phyloP scores from a whole-genome alignment of 345 rosid genomes.

The Capsella bursapastoris region DNA sequence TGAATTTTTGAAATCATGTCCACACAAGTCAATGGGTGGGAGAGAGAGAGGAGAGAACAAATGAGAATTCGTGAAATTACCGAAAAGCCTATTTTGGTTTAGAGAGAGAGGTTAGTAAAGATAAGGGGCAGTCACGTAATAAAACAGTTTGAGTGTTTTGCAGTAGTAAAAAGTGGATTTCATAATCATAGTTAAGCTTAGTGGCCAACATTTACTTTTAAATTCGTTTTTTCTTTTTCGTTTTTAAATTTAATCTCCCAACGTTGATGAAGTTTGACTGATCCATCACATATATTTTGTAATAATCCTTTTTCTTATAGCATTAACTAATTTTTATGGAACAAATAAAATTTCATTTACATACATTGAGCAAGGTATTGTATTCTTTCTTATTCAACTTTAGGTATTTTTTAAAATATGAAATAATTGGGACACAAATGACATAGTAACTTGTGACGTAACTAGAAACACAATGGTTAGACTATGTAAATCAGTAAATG shows the following conservation, averaged over 20 bases:
- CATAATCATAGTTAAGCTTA: slow-evolving; percentile 48
- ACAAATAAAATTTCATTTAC: no score
- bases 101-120: not conserved
- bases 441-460: no score
- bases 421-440: no score
- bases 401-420: no score
- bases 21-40: slow-evolving; percentile 40
- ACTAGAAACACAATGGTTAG: no score
- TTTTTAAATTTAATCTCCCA: slow-evolving; percentile 43
- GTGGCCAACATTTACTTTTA: slow-evolving; percentile 60
- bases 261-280: slow-evolving; percentile 64
- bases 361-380: no score
- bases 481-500: no score
- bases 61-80: not conserved
- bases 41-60: slow-evolving; percentile 1
- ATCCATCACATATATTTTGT: slow-evolving; percentile 12
- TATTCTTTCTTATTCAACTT: no score
- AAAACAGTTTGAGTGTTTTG: slow-evolving; percentile 17
- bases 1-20: slow-evolving; percentile 34
- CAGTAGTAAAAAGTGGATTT: slow-evolving; percentile 35
- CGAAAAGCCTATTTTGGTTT: slow-evolving; percentile 2
- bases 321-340: no score
- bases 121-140: slow-evolving; percentile 23
- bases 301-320: no score
- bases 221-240: slow-evolving; percentile 12